Evolutionary conservation across 306 rosid species (phyloP).

Genomic region (Fagus crenata): DNA sequence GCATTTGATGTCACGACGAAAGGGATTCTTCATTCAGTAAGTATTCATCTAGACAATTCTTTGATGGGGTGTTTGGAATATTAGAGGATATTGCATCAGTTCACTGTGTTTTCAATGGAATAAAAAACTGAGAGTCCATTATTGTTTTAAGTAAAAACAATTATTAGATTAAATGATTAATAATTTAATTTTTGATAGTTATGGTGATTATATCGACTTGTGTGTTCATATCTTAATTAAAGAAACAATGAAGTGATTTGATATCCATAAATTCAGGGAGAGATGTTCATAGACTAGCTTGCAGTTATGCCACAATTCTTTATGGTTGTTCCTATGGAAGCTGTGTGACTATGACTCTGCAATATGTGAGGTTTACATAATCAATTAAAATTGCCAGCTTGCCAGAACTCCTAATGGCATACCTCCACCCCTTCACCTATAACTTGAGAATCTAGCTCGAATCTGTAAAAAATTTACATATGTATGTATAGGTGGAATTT

Average conservation of each 20-base stretch:
- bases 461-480: not conserved
- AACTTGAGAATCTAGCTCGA: not conserved
- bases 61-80: conserved; percentile 1
- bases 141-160: not conserved
- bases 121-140: conserved; percentile 10
- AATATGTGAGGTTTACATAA: not conserved
- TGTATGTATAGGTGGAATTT: not conserved
- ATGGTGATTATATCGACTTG: not conserved
- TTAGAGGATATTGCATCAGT: not conserved
- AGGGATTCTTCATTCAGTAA: conserved; percentile 95
- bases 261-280: conserved; percentile 2
- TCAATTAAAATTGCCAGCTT: not conserved
- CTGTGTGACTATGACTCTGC: conserved; percentile 9
- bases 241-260: not conserved
- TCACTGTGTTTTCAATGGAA: not conserved
- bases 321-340: not conserved
- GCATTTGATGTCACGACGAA: conserved; percentile 98
- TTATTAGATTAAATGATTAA: not conserved
- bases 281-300: conserved; percentile 19
- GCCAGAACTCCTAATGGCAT: not conserved
- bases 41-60: conserved; percentile 32
- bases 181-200: not conserved
- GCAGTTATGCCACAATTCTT: conserved; percentile 19
- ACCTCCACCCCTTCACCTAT: not conserved
- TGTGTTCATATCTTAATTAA: not conserved